Evolutionary conservation across 768 basidiomycete genomes (phyloP), one percentile per base, ranked within the genome.

Genomic region (Termitomyces sp.): DNA sequence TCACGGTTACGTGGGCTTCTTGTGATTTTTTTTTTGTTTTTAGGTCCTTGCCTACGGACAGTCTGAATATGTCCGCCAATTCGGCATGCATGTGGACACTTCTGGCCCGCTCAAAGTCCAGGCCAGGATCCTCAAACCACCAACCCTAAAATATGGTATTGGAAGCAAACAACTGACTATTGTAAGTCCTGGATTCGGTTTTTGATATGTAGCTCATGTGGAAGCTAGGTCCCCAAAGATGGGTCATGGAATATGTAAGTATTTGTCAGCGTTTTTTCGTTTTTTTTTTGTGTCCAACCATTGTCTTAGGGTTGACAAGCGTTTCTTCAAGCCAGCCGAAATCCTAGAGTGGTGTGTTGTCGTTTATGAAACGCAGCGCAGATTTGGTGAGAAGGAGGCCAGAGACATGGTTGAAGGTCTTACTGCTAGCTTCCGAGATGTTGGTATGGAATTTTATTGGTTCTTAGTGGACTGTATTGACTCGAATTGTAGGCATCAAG

Each of bases 161-260:
- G 77, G 76, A 14, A 83, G 81, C 58, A 79, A 72, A 14, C 81
- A 84, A 61, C 70, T 72, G 8, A 83, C 77, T 8, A 81, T 88
- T 17, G 86, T 86, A 60, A 62, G 84, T 71, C 35, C 53, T 23
- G 16, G 51, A 28, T 54, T 8, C 25, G 42, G 25, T 55, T 42
- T 34, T 16, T 34, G 37, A 6, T 37, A 17, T 14, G 8, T 46
- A 17, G 23, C 27, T 28, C 8, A 46, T 17, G 34, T 21, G 21
- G 10, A n/a, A 14, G 2, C 3, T 58, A 88, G 86, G 68, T 65
- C 35, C 89, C 88, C 0, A 72, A 67, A 6, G 82, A 89, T 53
- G 90, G 90, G 5, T 70, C 82, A 0, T 92, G 90, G 90, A 92
- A 91, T 56, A 88, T 91, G 90, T 84, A 52, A 39, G 72, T 70